phyloP scores from a whole-genome alignment of 2,329 filamentous ascomycete genomes.

The Scopulariopsis brevicaulis region DNA sequence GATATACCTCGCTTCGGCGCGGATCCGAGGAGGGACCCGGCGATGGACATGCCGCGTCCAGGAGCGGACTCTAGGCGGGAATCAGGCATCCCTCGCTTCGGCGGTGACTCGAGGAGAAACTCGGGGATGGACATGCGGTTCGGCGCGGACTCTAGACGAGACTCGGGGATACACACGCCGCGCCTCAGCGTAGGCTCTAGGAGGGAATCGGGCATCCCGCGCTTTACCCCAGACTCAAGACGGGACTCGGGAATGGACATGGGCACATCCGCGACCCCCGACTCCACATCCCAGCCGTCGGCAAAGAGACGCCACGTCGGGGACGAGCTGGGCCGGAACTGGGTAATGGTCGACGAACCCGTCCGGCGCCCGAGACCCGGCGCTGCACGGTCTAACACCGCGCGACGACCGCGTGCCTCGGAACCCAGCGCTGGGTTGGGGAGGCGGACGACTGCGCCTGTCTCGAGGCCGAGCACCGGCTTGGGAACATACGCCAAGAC shows the following conservation, averaged over 20 bases:
- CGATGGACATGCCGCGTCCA: background rate
- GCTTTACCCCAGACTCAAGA: background rate
- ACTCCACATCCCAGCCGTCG: conserved; percentile 31
- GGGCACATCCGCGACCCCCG: conserved; percentile 10
- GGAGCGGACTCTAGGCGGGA: no score
- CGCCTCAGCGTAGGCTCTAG: background rate
- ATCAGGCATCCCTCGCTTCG: no score
- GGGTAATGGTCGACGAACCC: conserved; percentile 54
- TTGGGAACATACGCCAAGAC: background rate
- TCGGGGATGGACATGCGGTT: no score
- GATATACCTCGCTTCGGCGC: background rate
- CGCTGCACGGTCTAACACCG: background rate
- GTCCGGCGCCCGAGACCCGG: background rate
- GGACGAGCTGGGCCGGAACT: conserved; percentile 52
- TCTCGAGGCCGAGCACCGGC: conserved; percentile 20
- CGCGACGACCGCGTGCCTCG: conserved; percentile 6
- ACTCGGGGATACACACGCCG: background rate
- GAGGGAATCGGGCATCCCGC: background rate
- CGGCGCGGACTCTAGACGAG: background rate
- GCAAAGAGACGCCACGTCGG: conserved; percentile 42
- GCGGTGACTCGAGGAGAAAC: no score
- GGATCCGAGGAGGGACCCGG: background rate
- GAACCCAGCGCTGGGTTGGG: conserved; percentile 10
- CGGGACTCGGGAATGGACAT: background rate
- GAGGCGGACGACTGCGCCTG: conserved; percentile 27